phyloP scores from a whole-genome alignment of 129 eudicot genomes.

The Helichrysum umbraculigerum region DNA sequence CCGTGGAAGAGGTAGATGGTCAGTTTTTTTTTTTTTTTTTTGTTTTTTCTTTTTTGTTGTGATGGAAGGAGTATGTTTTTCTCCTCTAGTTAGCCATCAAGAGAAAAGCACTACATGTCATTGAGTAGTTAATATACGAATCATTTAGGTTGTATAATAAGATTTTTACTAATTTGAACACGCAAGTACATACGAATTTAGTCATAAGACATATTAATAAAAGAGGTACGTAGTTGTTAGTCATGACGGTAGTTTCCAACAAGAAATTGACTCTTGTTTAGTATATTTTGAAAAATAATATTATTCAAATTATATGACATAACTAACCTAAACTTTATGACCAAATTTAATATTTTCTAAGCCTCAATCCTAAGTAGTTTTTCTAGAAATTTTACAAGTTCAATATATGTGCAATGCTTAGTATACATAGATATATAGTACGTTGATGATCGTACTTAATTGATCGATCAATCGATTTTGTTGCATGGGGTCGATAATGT shows the following conservation, averaged over 20 bases:
- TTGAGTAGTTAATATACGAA: too few species aligned
- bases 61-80: too few species aligned
- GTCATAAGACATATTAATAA: constrained; percentile 17
- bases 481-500: not conserved
- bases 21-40: too few species aligned
- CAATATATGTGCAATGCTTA: not conserved
- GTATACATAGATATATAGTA: too few species aligned
- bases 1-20: too few species aligned
- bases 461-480: not conserved
- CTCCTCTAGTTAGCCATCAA: too few species aligned
- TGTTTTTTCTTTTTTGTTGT: too few species aligned
- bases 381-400: not conserved
- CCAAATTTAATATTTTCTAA: not conserved
- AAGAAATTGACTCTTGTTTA: constrained; percentile 33
- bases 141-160: too few species aligned
- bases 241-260: constrained; percentile 33
- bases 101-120: too few species aligned
- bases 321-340: not conserved
- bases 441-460: too few species aligned
- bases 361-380: not conserved
- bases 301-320: not conserved
- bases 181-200: constrained; percentile 33
- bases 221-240: constrained; percentile 36
- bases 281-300: not conserved
- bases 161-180: constrained; percentile 6